These are phyloP conservation scores for Verticillium longisporum DNA, from an alignment of 2,329 filamentous ascomycete genomes.

Conservation along the genomic window DNA sequence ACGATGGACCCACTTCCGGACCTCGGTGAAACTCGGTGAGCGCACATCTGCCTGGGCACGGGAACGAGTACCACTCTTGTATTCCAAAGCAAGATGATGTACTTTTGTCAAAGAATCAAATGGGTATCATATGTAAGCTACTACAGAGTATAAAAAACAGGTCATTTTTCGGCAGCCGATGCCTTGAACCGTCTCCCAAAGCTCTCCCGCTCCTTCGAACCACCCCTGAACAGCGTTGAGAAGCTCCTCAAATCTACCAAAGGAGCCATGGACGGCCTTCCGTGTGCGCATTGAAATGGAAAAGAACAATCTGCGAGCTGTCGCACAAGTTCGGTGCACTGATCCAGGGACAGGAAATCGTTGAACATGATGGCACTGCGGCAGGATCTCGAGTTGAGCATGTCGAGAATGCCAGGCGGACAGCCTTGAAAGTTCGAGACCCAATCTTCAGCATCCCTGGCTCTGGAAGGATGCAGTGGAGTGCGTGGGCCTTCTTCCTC, in stretches of 20 bases:
- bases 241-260: constrained; percentile 42
- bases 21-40: not conserved
- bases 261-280: constrained; percentile 59
- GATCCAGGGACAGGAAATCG: constrained; percentile 49
- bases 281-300: constrained; percentile 81
- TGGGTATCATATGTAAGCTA: constrained; percentile 1
- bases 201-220: not conserved
- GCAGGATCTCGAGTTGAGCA: constrained; percentile 71
- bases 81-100: not conserved
- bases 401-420: constrained; percentile 67
- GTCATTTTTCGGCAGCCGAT: not conserved
- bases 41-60: too few species aligned
- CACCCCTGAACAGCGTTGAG: not conserved
- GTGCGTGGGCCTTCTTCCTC: constrained; percentile 32
- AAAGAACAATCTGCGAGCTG: constrained; percentile 58
- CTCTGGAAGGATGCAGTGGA: not conserved
- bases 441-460: constrained; percentile 39
- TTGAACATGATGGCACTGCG: constrained; percentile 85
- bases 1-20: not conserved
- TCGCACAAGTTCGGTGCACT: constrained; percentile 53
- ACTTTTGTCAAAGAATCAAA: not conserved
- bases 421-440: constrained; percentile 59
- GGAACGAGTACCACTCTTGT: not conserved
- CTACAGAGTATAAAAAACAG: not conserved
- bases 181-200: constrained; percentile 9